These are phyloP conservation scores for Paramecium sexaurelia DNA, from an alignment of 73 alveolate genomes.

Conservation along the genomic window DNA sequence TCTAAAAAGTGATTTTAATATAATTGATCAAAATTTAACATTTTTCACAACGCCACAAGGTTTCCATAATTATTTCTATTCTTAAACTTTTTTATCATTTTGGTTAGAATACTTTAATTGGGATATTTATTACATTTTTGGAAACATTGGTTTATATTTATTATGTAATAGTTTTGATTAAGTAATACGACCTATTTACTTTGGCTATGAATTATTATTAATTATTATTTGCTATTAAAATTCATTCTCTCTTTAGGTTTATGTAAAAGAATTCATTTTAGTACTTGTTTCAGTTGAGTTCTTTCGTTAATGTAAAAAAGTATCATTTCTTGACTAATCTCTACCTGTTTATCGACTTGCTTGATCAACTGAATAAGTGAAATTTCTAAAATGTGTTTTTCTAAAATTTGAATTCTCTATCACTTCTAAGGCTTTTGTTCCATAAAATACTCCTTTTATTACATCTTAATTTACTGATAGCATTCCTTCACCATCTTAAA, in stretches of 20 bases:
- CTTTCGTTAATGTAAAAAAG: not conserved
- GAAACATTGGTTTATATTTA: not conserved
- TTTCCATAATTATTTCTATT: not conserved
- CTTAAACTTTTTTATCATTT: not conserved
- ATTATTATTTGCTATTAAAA: not conserved
- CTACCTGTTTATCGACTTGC: not conserved
- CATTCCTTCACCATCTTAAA: conserved; percentile 67
- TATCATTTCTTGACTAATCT: not conserved
- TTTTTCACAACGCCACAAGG: not conserved
- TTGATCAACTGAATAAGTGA: not conserved
- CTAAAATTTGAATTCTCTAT: not conserved
- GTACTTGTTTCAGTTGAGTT: not conserved
- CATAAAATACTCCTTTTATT: not conserved
- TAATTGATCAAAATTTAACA: not conserved
- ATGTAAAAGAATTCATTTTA: not conserved
- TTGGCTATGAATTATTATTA: not conserved
- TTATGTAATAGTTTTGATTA: not conserved
- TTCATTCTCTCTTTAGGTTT: not conserved
- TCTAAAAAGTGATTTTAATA: not conserved
- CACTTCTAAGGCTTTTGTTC: not conserved
- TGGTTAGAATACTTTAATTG: no score
- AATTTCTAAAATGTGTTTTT: not conserved
- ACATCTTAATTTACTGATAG: not conserved
- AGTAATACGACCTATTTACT: not conserved
- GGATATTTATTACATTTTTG: not conserved